These are phyloP conservation scores for Wickerhamiella sorbophila DNA, from an alignment of 805 yeast genomes.

Conservation along the genomic window DNA sequence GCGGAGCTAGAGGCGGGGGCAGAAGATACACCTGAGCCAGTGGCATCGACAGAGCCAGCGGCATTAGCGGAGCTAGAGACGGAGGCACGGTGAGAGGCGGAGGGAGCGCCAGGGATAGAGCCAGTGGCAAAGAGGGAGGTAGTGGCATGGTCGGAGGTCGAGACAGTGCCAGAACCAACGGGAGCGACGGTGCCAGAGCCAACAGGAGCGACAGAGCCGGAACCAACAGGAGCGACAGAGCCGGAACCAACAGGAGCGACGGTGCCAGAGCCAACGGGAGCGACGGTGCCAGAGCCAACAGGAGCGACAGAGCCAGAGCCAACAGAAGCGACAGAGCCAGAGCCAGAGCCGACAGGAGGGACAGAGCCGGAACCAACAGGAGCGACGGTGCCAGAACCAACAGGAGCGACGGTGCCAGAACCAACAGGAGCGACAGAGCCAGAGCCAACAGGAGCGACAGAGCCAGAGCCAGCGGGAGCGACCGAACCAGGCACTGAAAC, in stretches of 20 bases:
- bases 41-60: slow-evolving; percentile 9
- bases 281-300: background rate
- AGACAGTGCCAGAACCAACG: background rate
- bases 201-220: background rate
- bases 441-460: too few species aligned
- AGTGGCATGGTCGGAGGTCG: background rate
- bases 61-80: slow-evolving; percentile 18
- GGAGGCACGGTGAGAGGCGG: slow-evolving; percentile 13
- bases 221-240: background rate
- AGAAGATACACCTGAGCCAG: too few species aligned
- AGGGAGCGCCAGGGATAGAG: slow-evolving; percentile 1
- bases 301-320: too few species aligned
- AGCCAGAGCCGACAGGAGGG: too few species aligned
- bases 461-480: too few species aligned
- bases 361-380: too few species aligned
- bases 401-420: too few species aligned
- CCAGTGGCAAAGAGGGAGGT: slow-evolving; percentile 1
- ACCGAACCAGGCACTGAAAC: background rate
- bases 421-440: too few species aligned
- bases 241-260: background rate
- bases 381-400: too few species aligned
- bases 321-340: too few species aligned
- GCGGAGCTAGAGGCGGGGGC: too few species aligned
- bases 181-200: background rate
- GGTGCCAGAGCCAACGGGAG: background rate